Conservation (phyloP, 140 eudicot genomes). For the Stevia rebaudiana region DNA sequence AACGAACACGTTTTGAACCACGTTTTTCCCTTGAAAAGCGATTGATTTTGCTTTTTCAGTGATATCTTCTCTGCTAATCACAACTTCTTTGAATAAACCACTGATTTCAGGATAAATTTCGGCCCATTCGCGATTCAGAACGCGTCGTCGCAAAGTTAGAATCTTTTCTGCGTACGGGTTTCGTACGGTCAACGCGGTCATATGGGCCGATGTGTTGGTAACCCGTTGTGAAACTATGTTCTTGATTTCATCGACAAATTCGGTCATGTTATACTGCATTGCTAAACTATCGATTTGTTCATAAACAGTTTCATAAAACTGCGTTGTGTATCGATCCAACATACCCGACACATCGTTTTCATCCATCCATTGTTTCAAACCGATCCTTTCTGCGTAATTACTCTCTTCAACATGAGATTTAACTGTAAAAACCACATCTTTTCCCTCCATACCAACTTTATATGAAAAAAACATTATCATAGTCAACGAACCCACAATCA, state of each 20-base stretch:
- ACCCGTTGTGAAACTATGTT: conserved; percentile 56
- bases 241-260: conserved; percentile 65
- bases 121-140: conserved; percentile 71
- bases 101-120: conserved; percentile 65
- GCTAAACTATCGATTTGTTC: conserved; percentile 85
- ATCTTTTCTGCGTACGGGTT: conserved; percentile 69
- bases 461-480: conserved; percentile 70
- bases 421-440: conserved; percentile 62
- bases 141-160: conserved; percentile 48
- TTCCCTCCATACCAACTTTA: conserved; percentile 81
- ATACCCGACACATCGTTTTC: conserved; percentile 90
- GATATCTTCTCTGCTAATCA: conserved; percentile 57
- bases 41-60: conserved; percentile 66
- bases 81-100: conserved; percentile 50
- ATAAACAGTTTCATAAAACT: conserved; percentile 64
- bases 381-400: conserved; percentile 90
- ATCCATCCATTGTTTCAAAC: conserved; percentile 84
- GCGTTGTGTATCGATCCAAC: conserved; percentile 66
- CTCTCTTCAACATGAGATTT: conserved; percentile 80
- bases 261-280: conserved; percentile 86
- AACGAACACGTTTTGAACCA: conserved; percentile 55
- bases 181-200: conserved; percentile 44
- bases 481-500: conserved; percentile 64
- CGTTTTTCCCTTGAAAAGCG: conserved; percentile 77
- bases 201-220: conserved; percentile 32